Conservation (phyloP, 2,329 filamentous ascomycete species). For the Madurella fahalii region DNA sequence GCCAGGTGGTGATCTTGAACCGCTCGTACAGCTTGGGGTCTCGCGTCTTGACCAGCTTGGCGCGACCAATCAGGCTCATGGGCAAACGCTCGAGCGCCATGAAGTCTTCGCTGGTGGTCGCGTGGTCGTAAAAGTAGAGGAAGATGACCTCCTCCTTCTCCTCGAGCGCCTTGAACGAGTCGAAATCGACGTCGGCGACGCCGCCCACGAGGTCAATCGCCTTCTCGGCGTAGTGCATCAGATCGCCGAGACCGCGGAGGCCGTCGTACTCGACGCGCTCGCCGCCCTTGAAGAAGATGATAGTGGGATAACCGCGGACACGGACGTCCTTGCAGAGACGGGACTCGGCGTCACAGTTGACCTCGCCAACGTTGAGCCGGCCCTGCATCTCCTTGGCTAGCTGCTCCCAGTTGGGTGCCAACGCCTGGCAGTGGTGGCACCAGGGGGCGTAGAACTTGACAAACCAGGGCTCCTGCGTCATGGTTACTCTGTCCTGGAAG, state of each 20-base stretch:
- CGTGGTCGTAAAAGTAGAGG: slow-evolving; percentile 95
- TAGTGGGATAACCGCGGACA: slow-evolving; percentile 77
- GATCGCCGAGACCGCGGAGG: slow-evolving; percentile 84
- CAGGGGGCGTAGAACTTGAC: slow-evolving; percentile 98
- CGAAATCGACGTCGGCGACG: slow-evolving; percentile 75
- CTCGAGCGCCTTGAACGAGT: slow-evolving; percentile 75
- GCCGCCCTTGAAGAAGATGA: slow-evolving; percentile 87
- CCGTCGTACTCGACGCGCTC: slow-evolving; percentile 93
- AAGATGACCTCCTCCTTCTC: slow-evolving; percentile 95
- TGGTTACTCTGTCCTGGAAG: slow-evolving; percentile 82
- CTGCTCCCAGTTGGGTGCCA: slow-evolving; percentile 86
- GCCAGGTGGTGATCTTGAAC: slow-evolving; percentile 97
- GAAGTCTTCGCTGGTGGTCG: slow-evolving; percentile 90
- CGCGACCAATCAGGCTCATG: slow-evolving; percentile 83
- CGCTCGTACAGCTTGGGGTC: slow-evolving; percentile 70
- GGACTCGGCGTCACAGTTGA: slow-evolving; percentile 85
- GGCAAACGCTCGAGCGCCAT: slow-evolving; percentile 80
- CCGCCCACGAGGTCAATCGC: slow-evolving; percentile 73
- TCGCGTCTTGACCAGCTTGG: slow-evolving; percentile 86
- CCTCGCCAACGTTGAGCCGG: slow-evolving; percentile 86
- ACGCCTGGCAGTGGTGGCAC: slow-evolving; percentile 92
- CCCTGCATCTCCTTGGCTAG: slow-evolving; percentile 89
- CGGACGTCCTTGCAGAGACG: slow-evolving; percentile 89
- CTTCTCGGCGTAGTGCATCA: slow-evolving; percentile 81
- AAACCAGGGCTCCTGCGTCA: slow-evolving; percentile 90